Conservation (phyloP, 2,329 filamentous ascomycete species). For the Tolypocladium tropicale region DNA sequence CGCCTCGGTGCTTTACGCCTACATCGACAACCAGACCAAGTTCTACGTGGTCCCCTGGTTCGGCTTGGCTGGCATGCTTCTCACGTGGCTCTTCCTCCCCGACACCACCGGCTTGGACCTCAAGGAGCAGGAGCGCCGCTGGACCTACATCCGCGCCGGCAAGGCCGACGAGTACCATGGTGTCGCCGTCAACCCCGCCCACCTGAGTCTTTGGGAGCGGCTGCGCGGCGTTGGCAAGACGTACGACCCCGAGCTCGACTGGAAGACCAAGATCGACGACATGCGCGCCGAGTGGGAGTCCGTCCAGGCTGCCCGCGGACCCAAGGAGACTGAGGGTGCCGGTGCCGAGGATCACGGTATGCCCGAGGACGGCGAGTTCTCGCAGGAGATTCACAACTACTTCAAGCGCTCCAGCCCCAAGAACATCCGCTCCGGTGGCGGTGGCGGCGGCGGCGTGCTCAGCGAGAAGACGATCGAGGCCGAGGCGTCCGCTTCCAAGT, state of each 20-base stretch:
- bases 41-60: constrained; percentile 96
- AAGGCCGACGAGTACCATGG: constrained; percentile 80
- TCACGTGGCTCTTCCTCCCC: constrained; percentile 82
- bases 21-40: constrained; percentile 74
- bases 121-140: constrained; percentile 93
- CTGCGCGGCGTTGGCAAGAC: constrained; percentile 65
- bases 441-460: constrained; percentile 7
- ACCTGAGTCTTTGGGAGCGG: constrained; percentile 83
- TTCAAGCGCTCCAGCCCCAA: constrained; percentile 34
- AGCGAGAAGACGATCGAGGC: constrained; percentile 17
- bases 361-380: constrained; percentile 39
- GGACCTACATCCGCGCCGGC: constrained; percentile 74
- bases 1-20: constrained; percentile 87
- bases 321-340: constrained; percentile 35
- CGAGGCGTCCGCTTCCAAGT: constrained; percentile 6
- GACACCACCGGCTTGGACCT: constrained; percentile 94
- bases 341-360: constrained; percentile 20
- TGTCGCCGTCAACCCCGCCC: constrained; percentile 80
- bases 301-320: constrained; percentile 33
- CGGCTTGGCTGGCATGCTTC: constrained; percentile 72
- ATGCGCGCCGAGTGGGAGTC: constrained; percentile 57
- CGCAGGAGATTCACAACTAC: constrained; percentile 43
- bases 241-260: constrained; percentile 78
- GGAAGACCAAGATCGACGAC: constrained; percentile 74
- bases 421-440: constrained; percentile 3